A percentile compares a stretch with the other conserved stretches of the same genome.
Conservation (phyloP, 257 asterid genomes). For the Primulina tabacum region DNA sequence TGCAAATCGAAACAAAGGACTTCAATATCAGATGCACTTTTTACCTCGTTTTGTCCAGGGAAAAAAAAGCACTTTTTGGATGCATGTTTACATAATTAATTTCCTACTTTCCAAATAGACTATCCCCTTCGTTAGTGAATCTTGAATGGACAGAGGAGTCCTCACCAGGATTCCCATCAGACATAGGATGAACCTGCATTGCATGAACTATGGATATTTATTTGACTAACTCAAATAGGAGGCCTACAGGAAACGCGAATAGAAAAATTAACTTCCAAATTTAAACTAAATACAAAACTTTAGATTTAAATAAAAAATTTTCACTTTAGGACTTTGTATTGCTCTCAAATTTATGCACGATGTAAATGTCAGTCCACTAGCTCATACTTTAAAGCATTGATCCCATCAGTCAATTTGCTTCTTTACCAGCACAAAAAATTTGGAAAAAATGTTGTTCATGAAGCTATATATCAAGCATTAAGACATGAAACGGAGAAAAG, state of each 20-base stretch:
- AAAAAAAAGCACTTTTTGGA: slow-evolving; percentile 7
- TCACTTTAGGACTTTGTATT: not conserved
- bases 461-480: no score
- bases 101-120: slow-evolving; percentile 35
- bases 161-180: slow-evolving; percentile 24
- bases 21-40: slow-evolving; percentile 1
- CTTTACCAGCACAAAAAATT: no score
- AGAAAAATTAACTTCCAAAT: slow-evolving; percentile 5
- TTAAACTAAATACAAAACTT: not conserved
- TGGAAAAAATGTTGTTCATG: no score
- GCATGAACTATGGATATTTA: slow-evolving; percentile 6
- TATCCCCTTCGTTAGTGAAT: slow-evolving; percentile 33
- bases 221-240: not conserved
- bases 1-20: slow-evolving; percentile 25
- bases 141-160: slow-evolving; percentile 38
- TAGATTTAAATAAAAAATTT: not conserved
- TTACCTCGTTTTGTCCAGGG: no score
- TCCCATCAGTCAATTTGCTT: no score
- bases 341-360: not conserved
- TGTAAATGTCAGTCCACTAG: slow-evolving; percentile 1
- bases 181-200: slow-evolving; percentile 43
- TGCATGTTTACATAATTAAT: slow-evolving; percentile 1
- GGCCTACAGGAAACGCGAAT: slow-evolving; percentile 4
- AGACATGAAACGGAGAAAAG: no score
- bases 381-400: no score